These are phyloP conservation scores for Cyberlindnera japonica DNA, from an alignment of 805 yeast genomes.

Conservation along the genomic window DNA sequence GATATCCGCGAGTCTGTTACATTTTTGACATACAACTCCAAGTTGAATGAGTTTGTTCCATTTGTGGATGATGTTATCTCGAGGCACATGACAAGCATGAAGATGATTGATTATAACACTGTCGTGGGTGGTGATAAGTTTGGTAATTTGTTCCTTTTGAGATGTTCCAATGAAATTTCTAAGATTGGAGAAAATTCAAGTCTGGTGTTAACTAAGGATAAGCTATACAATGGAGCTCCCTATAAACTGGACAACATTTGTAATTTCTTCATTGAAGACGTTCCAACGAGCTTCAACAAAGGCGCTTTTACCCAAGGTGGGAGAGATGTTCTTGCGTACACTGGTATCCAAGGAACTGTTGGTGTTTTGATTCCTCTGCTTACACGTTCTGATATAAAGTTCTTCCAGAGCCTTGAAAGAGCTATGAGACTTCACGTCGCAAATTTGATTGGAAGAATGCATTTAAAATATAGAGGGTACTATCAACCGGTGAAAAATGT, in stretches of 20 bases:
- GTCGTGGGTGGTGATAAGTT: constrained; percentile 82
- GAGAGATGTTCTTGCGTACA: constrained; percentile 59
- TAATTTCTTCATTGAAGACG: constrained; percentile 68
- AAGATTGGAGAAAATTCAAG: constrained; percentile 45
- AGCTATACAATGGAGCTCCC: constrained; percentile 47
- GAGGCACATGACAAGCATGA: constrained; percentile 60
- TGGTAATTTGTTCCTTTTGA: constrained; percentile 70
- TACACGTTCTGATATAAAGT: constrained; percentile 56
- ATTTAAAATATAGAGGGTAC: constrained; percentile 65
- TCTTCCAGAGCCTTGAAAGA: constrained; percentile 53
- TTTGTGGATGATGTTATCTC: constrained; percentile 67
- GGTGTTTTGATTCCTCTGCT: constrained; percentile 70
- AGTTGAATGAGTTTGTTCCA: constrained; percentile 49
- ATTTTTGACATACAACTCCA: constrained; percentile 48
- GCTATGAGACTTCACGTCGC: constrained; percentile 32
- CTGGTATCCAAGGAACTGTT: constrained; percentile 79
- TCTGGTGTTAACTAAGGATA: constrained; percentile 32
- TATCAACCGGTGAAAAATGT: constrained; percentile 75
- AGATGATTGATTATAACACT: constrained; percentile 69
- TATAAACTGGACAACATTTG: constrained; percentile 47
- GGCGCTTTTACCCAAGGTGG: constrained; percentile 60
- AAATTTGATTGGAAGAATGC: constrained; percentile 56
- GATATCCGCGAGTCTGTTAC: constrained; percentile 69
- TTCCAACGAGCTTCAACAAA: constrained; percentile 56
- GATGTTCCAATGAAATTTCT: constrained; percentile 53